phyloP scores from a whole-genome alignment of 2,329 filamentous ascomycete genomes.

The Phyllachora maydis region DNA sequence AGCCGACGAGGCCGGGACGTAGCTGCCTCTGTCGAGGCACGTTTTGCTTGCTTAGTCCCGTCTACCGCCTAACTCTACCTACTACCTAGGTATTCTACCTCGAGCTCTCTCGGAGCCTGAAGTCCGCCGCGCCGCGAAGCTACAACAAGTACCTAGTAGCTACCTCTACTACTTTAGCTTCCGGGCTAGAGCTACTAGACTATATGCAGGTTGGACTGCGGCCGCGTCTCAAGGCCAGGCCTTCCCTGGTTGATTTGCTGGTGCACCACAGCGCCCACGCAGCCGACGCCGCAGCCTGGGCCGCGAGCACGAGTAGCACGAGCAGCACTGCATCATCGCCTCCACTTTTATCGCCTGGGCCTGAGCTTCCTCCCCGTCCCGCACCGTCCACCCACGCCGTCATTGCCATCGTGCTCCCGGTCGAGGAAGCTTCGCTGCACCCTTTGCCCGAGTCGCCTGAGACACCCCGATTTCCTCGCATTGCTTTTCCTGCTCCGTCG shows the following conservation, averaged over 20 bases:
- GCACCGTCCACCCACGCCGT: constrained; percentile 1
- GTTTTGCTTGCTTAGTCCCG: too few relatives aligned
- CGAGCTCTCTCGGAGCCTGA: too few relatives aligned
- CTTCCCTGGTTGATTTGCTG: constrained; percentile 29
- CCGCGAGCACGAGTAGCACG: constrained; percentile 9
- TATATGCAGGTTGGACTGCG: constrained; percentile 31
- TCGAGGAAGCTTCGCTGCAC: constrained; percentile 8
- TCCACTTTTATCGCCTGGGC: constrained; percentile 4
- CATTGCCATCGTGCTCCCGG: constrained; percentile 1
- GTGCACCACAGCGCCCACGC: constrained; percentile 7
- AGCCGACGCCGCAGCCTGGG: too few relatives aligned
- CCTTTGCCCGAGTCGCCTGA: constrained; percentile 8
- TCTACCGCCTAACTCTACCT: too few relatives aligned
- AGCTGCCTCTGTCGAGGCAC: too few relatives aligned
- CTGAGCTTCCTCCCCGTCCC: not conserved
- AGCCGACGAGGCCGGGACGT: too few relatives aligned
- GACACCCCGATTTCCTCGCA: constrained; percentile 1
- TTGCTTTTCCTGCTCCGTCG: constrained; percentile 3
- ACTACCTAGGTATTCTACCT: too few relatives aligned
- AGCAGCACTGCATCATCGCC: constrained; percentile 8
- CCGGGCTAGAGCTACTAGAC: too few relatives aligned
- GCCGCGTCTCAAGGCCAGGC: constrained; percentile 26
- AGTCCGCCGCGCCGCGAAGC: too few relatives aligned
- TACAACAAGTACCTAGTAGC: too few relatives aligned
- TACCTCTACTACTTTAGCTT: too few relatives aligned